Conservation (phyloP, 2,329 filamentous ascomycete species). For the Amauroascus niger region DNA sequence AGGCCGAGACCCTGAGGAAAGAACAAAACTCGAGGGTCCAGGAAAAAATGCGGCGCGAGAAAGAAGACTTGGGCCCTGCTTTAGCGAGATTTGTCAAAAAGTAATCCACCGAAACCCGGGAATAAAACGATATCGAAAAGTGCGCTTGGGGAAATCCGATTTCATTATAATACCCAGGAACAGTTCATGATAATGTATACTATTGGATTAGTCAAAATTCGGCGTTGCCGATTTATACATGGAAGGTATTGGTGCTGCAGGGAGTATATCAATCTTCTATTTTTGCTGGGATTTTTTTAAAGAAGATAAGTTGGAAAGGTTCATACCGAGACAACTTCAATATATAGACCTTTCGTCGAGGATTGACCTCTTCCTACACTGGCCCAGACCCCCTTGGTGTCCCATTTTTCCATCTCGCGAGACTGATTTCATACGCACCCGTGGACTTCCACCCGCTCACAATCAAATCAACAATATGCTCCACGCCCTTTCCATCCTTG, state of each 20-base stretch:
- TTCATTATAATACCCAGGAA: slow-evolving; percentile 14
- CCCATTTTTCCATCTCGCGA: slow-evolving; percentile 38
- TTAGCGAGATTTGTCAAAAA: slow-evolving; percentile 65
- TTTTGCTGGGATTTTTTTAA: background rate
- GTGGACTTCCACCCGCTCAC: slow-evolving; percentile 86
- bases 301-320: background rate
- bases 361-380: slow-evolving; percentile 12
- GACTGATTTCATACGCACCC: slow-evolving; percentile 52
- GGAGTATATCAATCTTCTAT: background rate
- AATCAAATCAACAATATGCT: slow-evolving; percentile 80
- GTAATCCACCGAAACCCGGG: background rate
- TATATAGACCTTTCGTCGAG: background rate
- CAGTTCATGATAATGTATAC: slow-evolving; percentile 7
- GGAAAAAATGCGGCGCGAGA: slow-evolving; percentile 56
- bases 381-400: slow-evolving; percentile 30
- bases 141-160: background rate
- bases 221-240: slow-evolving; percentile 7
- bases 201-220: background rate
- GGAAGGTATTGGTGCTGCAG: background rate
- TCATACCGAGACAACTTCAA: background rate
- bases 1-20: slow-evolving; percentile 71
- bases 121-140: background rate
- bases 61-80: slow-evolving; percentile 72
- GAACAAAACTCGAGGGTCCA: slow-evolving; percentile 58
- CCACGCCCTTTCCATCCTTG: slow-evolving; percentile 78